A percentile compares a stretch with the other conserved stretches of the same genome.
These are phyloP conservation scores for Dissophora globulifera DNA, from an alignment of 192 early-diverging fungal species.

Conservation along the genomic window DNA sequence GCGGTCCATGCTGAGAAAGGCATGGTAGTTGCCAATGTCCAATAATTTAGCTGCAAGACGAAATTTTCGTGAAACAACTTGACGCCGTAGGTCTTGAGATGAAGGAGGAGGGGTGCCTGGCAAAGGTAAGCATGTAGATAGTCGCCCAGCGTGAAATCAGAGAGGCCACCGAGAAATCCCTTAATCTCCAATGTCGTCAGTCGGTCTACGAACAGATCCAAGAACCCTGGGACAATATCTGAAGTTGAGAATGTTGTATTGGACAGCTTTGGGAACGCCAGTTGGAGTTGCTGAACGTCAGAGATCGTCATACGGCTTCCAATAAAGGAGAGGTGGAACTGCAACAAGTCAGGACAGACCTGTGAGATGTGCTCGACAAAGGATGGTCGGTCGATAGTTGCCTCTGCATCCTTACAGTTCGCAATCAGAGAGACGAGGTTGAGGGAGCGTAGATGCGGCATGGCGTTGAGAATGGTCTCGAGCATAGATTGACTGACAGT, in stretches of 20 bases:
- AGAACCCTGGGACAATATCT: not conserved
- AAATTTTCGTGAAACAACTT: not conserved
- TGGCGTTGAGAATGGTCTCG: not conserved
- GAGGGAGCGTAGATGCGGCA: slow-evolving; percentile 3
- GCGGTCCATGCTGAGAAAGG: not conserved
- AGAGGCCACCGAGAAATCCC: not conserved
- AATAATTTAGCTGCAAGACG: not conserved
- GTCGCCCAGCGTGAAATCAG: not conserved
- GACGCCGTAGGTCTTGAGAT: slow-evolving; percentile 2
- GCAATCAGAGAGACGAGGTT: not conserved
- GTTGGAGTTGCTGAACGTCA: not conserved
- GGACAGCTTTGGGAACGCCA: not conserved
- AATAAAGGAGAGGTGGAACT: slow-evolving; percentile 3
- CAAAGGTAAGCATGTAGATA: slow-evolving; percentile 3
- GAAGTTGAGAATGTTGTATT: not conserved
- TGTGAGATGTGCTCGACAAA: not conserved
- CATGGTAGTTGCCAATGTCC: too few relatives aligned
- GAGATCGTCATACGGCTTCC: not conserved
- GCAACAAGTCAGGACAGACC: not conserved
- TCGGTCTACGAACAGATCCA: slow-evolving; percentile 7
- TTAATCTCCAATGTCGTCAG: slow-evolving; percentile 15
- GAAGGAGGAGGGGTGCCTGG: slow-evolving; percentile 6
- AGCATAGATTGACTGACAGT: slow-evolving; percentile 1
- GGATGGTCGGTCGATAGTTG: not conserved
- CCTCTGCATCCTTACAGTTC: not conserved